Evolutionary conservation across 768 basidiomycete species (phyloP).

Genomic region (Leccinum pellstonianum): DNA sequence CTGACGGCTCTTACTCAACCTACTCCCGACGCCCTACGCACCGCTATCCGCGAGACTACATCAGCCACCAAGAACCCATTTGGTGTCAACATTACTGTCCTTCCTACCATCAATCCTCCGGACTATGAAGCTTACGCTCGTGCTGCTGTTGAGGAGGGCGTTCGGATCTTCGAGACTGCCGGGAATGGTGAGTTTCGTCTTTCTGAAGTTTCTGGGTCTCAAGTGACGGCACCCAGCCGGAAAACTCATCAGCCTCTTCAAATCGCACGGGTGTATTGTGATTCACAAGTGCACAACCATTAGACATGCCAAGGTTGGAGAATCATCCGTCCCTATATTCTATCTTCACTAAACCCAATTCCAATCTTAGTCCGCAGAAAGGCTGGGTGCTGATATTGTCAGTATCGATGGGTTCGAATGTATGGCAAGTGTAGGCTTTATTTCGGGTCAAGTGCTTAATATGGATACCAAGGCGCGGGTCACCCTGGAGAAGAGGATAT

Average conservation of each 20-base stretch:
- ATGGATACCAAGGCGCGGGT: conserved; percentile 66
- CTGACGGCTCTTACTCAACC: conserved; percentile 90
- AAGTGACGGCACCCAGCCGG: conserved; percentile 50
- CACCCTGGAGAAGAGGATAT: conserved; percentile 96
- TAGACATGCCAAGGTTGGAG: conserved; percentile 73
- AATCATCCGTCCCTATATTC: conserved; percentile 26
- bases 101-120: conserved; percentile 87
- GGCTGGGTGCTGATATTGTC: conserved; percentile 74
- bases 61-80: conserved; percentile 71
- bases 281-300: conserved; percentile 91
- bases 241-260: conserved; percentile 76
- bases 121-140: conserved; percentile 85
- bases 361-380: conserved; percentile 52
- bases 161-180: conserved; percentile 90
- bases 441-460: conserved; percentile 8
- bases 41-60: conserved; percentile 76
- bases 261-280: conserved; percentile 72
- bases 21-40: conserved; percentile 73
- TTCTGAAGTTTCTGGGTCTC: background rate
- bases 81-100: conserved; percentile 83
- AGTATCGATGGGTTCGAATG: conserved; percentile 95
- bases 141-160: conserved; percentile 81
- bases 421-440: conserved; percentile 31
- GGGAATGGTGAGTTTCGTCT: conserved; percentile 66
- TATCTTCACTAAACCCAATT: background rate